These are phyloP conservation scores for Leccinum ponderosum DNA, from an alignment of 1,284 basidiomycete genomes.

Conservation along the genomic window DNA sequence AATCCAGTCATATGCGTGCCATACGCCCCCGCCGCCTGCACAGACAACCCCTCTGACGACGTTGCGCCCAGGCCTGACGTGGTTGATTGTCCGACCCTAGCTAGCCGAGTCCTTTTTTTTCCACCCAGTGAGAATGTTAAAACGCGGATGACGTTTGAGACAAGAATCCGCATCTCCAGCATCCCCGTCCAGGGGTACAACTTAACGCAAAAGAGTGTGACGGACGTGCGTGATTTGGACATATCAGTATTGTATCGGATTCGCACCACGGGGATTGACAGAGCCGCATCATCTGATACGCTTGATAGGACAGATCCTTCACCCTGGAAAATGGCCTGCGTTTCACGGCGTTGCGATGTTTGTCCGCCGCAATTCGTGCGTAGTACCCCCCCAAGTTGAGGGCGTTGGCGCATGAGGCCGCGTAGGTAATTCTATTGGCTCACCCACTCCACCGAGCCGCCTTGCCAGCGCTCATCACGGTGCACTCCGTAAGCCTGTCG, in stretches of 20 bases:
- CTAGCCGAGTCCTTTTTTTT: conserved; percentile 3
- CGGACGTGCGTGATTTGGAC: conserved; percentile 7
- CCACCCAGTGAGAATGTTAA: neutral
- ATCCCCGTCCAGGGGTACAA: neutral
- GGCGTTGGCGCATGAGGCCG: neutral
- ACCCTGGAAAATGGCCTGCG: conserved; percentile 15
- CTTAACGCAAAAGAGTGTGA: neutral
- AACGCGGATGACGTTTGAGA: conserved; percentile 8
- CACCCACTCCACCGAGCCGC: conserved; percentile 9
- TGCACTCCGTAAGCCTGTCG: conserved; percentile 13
- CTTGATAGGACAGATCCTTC: conserved; percentile 21
- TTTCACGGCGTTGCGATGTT: conserved; percentile 25
- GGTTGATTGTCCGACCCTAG: conserved; percentile 2
- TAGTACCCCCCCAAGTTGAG: neutral
- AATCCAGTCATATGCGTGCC: conserved; percentile 4
- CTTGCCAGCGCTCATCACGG: conserved; percentile 11
- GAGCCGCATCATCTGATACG: conserved; percentile 28
- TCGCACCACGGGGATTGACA: conserved; percentile 17
- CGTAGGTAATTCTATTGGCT: conserved; percentile 3
- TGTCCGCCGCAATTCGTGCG: conserved; percentile 20
- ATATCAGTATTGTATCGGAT: conserved; percentile 8
- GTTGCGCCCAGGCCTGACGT: conserved; percentile 4
- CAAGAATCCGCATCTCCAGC: neutral
- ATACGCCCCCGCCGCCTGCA: neutral
- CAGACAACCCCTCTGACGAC: neutral